These are phyloP conservation scores for Suillus fuscotomentosus DNA, from an alignment of 768 basidiomycete species.

Conservation along the genomic window DNA sequence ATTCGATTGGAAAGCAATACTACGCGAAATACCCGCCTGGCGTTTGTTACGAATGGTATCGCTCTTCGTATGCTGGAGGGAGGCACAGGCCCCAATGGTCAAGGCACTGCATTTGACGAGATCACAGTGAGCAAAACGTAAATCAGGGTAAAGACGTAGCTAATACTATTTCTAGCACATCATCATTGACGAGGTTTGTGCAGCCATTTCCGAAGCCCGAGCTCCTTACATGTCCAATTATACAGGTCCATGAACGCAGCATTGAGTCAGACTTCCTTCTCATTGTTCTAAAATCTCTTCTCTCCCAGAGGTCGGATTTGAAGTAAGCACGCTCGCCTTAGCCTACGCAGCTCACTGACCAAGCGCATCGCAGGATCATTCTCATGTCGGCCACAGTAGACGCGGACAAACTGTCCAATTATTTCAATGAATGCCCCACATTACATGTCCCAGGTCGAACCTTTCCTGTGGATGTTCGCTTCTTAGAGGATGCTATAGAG, in stretches of 20 bases:
- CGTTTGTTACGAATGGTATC: constrained; percentile 93
- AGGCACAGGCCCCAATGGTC: constrained; percentile 64
- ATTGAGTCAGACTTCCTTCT: constrained; percentile 98
- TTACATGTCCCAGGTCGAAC: constrained; percentile 92
- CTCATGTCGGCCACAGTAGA: constrained; percentile 98
- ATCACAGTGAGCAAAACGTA: constrained; percentile 65
- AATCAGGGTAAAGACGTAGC: constrained; percentile 2
- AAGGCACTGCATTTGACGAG: constrained; percentile 86
- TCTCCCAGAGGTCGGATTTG: constrained; percentile 76
- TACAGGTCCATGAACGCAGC: constrained; percentile 88
- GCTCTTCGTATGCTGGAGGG: constrained; percentile 96
- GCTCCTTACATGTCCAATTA: background rate
- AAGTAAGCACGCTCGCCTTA: constrained; percentile 49
- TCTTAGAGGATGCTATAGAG: constrained; percentile 90
- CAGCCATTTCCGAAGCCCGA: background rate
- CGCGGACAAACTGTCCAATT: constrained; percentile 82
- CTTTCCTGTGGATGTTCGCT: constrained; percentile 85
- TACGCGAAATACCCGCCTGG: constrained; percentile 70
- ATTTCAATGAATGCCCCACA: constrained; percentile 84
- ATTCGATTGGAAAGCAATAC: constrained; percentile 90
- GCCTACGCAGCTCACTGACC: constrained; percentile 6
- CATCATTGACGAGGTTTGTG: constrained; percentile 85
- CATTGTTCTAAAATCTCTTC: constrained; percentile 84
- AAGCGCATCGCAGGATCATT: constrained; percentile 57
- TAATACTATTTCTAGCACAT: constrained; percentile 60